Percentiles rank a stretch among this genome's conserved stretches.
phyloP scores from a whole-genome alignment of 179 eudicot species.

The Patellifolia procumbens region DNA sequence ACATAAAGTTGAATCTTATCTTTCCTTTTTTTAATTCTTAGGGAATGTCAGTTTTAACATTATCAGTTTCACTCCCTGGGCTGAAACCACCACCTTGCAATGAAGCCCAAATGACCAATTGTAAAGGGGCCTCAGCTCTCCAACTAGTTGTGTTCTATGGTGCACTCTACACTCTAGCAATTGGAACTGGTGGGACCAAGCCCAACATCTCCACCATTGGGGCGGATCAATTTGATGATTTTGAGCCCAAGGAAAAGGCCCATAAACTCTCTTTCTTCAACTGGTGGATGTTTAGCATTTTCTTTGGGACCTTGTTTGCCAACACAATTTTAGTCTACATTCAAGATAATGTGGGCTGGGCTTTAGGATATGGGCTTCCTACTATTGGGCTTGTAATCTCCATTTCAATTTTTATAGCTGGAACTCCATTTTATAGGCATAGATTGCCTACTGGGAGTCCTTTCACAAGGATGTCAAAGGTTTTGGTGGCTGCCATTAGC shows the following conservation, averaged over 20 bases:
- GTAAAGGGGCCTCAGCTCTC: constrained; percentile 47
- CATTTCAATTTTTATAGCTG: constrained; percentile 55
- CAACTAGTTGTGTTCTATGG: constrained; percentile 57
- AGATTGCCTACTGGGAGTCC: constrained; percentile 69
- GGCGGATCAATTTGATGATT: constrained; percentile 76
- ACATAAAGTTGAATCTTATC: too few relatives aligned
- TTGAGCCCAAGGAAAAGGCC: constrained; percentile 70
- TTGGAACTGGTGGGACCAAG: constrained; percentile 84
- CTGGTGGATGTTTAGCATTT: constrained; percentile 89
- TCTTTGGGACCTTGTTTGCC: constrained; percentile 72
- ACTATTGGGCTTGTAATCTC: constrained; percentile 64
- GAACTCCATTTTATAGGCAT: constrained; percentile 69
- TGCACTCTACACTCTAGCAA: constrained; percentile 66
- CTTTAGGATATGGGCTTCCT: constrained; percentile 74
- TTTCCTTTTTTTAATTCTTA: background rate
- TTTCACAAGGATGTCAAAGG: constrained; percentile 73
- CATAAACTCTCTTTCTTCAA: constrained; percentile 81
- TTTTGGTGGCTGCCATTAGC: constrained; percentile 61
- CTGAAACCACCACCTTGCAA: constrained; percentile 61
- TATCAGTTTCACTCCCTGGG: constrained; percentile 65
- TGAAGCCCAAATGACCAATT: constrained; percentile 28
- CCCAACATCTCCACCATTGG: constrained; percentile 79
- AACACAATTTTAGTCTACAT: constrained; percentile 70
- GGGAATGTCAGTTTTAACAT: constrained; percentile 74
- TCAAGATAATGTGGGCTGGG: constrained; percentile 86